phyloP scores from a whole-genome alignment of 2,329 filamentous ascomycete species.

The Xylariaceae sp. region DNA sequence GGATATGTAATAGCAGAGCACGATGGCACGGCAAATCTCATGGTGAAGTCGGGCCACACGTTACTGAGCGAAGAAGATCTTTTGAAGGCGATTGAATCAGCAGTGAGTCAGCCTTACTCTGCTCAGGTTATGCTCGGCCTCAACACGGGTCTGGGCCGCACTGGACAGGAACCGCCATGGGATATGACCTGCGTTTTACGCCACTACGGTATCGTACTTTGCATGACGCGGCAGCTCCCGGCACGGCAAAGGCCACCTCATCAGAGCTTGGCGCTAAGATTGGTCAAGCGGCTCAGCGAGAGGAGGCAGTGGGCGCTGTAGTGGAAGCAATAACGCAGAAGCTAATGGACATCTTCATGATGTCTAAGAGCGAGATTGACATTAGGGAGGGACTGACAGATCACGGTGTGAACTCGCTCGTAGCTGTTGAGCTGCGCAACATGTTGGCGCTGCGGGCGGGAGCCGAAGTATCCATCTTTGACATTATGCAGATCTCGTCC shows the following conservation, averaged over 20 bases:
- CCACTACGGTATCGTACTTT: conserved; percentile 2
- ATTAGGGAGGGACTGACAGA: conserved; percentile 1
- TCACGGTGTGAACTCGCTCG: conserved; percentile 27
- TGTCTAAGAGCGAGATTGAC: conserved; percentile 15
- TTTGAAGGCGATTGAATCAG: background rate
- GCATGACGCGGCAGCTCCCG: too few species aligned
- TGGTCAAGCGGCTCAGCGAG: too few species aligned
- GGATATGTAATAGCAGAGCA: conserved; percentile 3
- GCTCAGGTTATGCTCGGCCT: conserved; percentile 3
- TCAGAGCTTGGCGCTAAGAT: too few species aligned
- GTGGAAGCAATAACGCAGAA: conserved; percentile 1
- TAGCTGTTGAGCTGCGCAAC: conserved; percentile 28
- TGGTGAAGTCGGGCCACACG: too few species aligned
- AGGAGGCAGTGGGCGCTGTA: too few species aligned
- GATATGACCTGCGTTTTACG: conserved; percentile 8
- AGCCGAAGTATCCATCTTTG: conserved; percentile 22
- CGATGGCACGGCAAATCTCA: background rate
- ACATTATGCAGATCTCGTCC: conserved; percentile 19
- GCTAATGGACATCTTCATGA: conserved; percentile 21
- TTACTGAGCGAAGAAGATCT: conserved; percentile 3
- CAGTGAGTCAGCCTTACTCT: background rate
- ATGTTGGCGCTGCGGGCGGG: conserved; percentile 12
- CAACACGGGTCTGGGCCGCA: conserved; percentile 1
- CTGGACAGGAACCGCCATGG: conserved; percentile 5
- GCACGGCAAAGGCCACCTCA: too few species aligned